phyloP scores from a whole-genome alignment of 768 basidiomycete species.

The Russula brevipes region DNA sequence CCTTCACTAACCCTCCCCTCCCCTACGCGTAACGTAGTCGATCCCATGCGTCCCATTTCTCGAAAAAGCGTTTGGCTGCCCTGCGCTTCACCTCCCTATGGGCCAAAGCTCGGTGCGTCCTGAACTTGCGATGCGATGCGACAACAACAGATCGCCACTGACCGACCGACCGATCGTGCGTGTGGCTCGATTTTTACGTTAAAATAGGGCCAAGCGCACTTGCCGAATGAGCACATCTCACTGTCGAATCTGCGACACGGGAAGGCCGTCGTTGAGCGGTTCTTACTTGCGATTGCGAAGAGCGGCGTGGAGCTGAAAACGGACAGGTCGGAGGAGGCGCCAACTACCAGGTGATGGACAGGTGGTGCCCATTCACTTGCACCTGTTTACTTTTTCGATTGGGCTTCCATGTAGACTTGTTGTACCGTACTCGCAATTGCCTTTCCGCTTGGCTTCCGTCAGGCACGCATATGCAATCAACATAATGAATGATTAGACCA shows the following conservation, averaged over 20 bases:
- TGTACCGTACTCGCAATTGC: neutral
- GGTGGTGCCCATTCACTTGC: neutral
- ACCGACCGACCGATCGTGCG: neutral
- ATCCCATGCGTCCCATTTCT: slow-evolving; percentile 92
- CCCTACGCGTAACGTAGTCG: slow-evolving; percentile 47
- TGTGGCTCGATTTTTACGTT: too few species aligned
- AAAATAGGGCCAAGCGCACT: slow-evolving; percentile 78
- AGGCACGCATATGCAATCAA: neutral
- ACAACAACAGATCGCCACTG: neutral
- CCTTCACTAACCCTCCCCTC: neutral
- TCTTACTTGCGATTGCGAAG: slow-evolving; percentile 52
- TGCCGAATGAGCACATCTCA: slow-evolving; percentile 90
- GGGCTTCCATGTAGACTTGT: neutral
- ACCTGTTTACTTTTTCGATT: too few species aligned
- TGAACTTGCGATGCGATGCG: slow-evolving; percentile 2
- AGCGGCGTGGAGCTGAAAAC: slow-evolving; percentile 3
- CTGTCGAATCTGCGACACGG: slow-evolving; percentile 75
- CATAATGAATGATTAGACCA: neutral
- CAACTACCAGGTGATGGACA: neutral
- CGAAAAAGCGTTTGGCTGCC: slow-evolving; percentile 86
- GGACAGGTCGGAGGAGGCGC: neutral
- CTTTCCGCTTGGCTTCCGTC: neutral
- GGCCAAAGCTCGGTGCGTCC: slow-evolving; percentile 77
- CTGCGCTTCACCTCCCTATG: slow-evolving; percentile 89
- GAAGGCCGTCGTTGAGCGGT: slow-evolving; percentile 71